Evolutionary conservation across 441 rosid genomes (phyloP).

Genomic region (Populus hybrid): DNA sequence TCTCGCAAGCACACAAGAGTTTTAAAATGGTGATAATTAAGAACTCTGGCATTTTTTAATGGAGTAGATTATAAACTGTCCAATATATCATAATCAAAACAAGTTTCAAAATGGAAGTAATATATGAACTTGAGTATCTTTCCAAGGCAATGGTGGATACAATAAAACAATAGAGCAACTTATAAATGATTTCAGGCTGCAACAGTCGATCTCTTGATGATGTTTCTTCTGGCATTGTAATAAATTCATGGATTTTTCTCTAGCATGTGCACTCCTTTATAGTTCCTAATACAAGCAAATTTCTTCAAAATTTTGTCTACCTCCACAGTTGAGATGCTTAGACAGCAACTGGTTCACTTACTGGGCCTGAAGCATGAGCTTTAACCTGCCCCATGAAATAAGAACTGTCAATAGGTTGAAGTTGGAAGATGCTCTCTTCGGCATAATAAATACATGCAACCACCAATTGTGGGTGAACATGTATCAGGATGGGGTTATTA

Average conservation of each 20-base stretch:
- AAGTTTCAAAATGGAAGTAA: conserved; percentile 1
- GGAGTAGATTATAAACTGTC: background rate
- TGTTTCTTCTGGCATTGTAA: conserved; percentile 10
- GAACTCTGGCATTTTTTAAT: background rate
- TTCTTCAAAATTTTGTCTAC: conserved; percentile 34
- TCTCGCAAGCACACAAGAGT: background rate
- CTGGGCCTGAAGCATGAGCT: conserved; percentile 41
- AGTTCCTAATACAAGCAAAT: conserved; percentile 38
- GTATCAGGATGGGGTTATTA: conserved; percentile 10
- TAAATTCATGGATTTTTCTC: background rate
- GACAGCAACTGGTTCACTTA: conserved; percentile 60
- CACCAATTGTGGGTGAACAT: conserved; percentile 11
- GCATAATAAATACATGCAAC: conserved; percentile 26
- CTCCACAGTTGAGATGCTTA: conserved; percentile 30
- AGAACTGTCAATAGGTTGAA: conserved; percentile 34
- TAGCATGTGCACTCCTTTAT: conserved; percentile 11
- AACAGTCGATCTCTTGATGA: background rate
- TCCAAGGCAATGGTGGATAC: background rate
- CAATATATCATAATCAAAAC: background rate
- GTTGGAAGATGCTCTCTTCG: conserved; percentile 22
- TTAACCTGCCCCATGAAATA: conserved; percentile 46
- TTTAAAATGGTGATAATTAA: background rate
- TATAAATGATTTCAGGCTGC: conserved; percentile 5
- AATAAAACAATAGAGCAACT: conserved; percentile 10
- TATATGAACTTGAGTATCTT: conserved; percentile 6